phyloP scores from a whole-genome alignment of 495 filamentous ascomycete genomes.

The Neurospora cerealis region DNA sequence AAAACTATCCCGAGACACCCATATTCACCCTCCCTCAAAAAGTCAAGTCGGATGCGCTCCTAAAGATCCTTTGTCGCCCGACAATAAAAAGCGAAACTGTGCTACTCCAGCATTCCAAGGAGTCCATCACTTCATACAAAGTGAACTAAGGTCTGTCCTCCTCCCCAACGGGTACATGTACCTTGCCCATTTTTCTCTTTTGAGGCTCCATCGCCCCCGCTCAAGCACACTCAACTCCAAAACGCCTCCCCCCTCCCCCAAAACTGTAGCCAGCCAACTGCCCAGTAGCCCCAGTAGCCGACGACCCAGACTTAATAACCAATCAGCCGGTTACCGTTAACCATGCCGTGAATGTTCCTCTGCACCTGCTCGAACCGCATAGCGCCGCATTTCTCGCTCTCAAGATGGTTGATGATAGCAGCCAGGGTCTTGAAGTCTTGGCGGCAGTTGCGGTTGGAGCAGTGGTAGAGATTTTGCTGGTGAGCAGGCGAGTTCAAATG shows the following conservation, averaged over 20 bases:
- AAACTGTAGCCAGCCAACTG: not conserved
- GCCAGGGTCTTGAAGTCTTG: conserved; percentile 40
- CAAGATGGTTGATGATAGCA: conserved; percentile 43
- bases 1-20: no score
- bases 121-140: no score
- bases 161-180: no score
- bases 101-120: no score
- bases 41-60: no score
- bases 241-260: not conserved
- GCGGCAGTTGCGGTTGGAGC: conserved; percentile 34
- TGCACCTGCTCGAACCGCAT: conserved; percentile 42
- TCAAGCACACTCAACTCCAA: not conserved
- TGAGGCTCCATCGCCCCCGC: no score
- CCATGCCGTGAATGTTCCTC: conserved; percentile 5
- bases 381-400: conserved; percentile 43
- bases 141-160: no score
- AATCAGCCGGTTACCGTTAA: conserved; percentile 9
- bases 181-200: no score
- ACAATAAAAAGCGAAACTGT: no score
- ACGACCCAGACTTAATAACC: not conserved
- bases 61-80: no score
- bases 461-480: conserved; percentile 43
- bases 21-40: no score
- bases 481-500: conserved; percentile 30
- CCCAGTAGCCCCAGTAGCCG: not conserved